These are phyloP conservation scores for Ascochyta koolunga DNA, from an alignment of 2,329 filamentous ascomycete genomes.

Conservation along the genomic window DNA sequence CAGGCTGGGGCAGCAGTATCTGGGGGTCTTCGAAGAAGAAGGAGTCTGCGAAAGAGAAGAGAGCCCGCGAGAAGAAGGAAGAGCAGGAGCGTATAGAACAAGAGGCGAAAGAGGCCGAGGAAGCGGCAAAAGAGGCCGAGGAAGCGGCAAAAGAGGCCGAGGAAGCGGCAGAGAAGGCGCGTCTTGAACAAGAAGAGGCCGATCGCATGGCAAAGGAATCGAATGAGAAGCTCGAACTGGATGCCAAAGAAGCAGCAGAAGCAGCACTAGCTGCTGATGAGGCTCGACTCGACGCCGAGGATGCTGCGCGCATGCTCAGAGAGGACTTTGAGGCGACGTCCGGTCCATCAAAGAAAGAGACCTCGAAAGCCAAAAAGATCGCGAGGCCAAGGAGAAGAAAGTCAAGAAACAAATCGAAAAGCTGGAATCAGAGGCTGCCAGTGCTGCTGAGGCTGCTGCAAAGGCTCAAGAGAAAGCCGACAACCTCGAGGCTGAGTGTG, in stretches of 20 bases:
- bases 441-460: slow-evolving; percentile 46
- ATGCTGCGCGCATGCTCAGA: slow-evolving; percentile 19
- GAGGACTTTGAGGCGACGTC: slow-evolving; percentile 27
- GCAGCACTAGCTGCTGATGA: slow-evolving; percentile 32
- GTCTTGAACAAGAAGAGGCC: slow-evolving; percentile 27
- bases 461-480: slow-evolving; percentile 38
- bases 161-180: slow-evolving; percentile 29
- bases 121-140: slow-evolving; percentile 29
- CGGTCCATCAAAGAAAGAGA: slow-evolving; percentile 43
- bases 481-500: slow-evolving; percentile 39
- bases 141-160: slow-evolving; percentile 23
- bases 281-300: slow-evolving; percentile 11
- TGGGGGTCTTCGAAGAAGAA: slow-evolving; percentile 47
- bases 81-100: slow-evolving; percentile 28
- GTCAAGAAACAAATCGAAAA: slow-evolving; percentile 37
- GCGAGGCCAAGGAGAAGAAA: slow-evolving; percentile 36
- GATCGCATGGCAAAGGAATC: slow-evolving; percentile 26
- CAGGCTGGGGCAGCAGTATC: slow-evolving; percentile 28
- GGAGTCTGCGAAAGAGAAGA: slow-evolving; percentile 40
- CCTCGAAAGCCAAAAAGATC: slow-evolving; percentile 37
- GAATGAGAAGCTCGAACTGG: slow-evolving; percentile 38
- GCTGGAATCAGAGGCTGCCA: slow-evolving; percentile 35
- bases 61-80: slow-evolving; percentile 41
- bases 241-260: slow-evolving; percentile 23
- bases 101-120: slow-evolving; percentile 23